These are phyloP conservation scores for Cylindricascospora bacillispora DNA, from an alignment of 1,139 yeast species.

Conservation along the genomic window DNA sequence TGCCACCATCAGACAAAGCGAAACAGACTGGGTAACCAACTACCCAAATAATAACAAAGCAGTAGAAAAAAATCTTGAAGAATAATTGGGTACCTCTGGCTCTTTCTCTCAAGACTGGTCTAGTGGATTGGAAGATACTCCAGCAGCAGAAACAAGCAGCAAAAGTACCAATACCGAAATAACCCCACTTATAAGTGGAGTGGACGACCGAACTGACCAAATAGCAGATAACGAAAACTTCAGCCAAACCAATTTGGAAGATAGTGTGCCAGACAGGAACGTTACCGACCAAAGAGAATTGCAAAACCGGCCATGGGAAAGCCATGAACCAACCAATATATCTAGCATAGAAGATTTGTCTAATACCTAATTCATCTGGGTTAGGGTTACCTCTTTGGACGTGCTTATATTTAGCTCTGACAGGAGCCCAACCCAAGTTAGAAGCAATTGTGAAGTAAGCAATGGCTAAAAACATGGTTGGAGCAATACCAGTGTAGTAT, in stretches of 20 bases:
- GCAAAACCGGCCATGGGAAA: constrained; percentile 40
- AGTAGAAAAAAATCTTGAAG: constrained; percentile 10
- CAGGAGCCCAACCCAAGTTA: constrained; percentile 46
- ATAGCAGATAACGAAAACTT: constrained; percentile 39
- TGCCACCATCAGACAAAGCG: constrained; percentile 59
- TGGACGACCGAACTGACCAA: constrained; percentile 42
- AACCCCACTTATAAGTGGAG: constrained; percentile 52
- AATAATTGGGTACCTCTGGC: constrained; percentile 13
- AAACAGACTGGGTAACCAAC: constrained; percentile 41
- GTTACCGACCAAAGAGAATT: constrained; percentile 36
- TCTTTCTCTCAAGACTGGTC: constrained; percentile 10
- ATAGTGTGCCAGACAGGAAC: constrained; percentile 29
- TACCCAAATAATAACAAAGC: constrained; percentile 32
- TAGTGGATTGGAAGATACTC: constrained; percentile 18
- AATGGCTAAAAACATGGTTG: constrained; percentile 36
- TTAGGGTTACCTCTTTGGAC: constrained; percentile 26
- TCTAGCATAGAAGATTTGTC: constrained; percentile 53
- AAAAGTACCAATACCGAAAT: constrained; percentile 25
- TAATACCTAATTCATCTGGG: constrained; percentile 27
- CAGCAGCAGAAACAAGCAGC: constrained; percentile 18
- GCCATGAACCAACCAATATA: constrained; percentile 54
- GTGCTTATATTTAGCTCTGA: constrained; percentile 43
- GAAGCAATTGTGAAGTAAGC: constrained; percentile 54
- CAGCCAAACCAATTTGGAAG: constrained; percentile 33
- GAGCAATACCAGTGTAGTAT: constrained; percentile 28